Evolutionary conservation across 257 asterid species (phyloP), one percentile per base, ranked within the genome.

Genomic region (Penstemon barbatus): DNA sequence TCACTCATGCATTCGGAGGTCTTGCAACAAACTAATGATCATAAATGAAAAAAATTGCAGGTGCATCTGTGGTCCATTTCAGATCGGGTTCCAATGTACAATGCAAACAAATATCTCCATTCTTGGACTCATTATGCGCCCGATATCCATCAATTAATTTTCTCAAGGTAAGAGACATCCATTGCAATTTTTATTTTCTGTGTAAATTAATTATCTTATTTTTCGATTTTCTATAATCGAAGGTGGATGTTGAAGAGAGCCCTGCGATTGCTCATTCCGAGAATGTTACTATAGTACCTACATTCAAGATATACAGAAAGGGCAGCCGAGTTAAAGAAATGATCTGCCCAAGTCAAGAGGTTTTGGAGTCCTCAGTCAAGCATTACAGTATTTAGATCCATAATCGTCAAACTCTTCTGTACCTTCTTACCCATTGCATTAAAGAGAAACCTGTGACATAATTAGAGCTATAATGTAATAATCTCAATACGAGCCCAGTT

Each of bases 221-320:
- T 7, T 42, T 51, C 13, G 11, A 19, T 33, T n/a, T 65, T 46
- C 11, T 63, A 39, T 46, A 53, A 69, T 6, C 75, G 74, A 55
- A 94, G 99, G 99, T 94, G 73, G 89, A 93, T 69, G 76, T 85
- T 33, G 96, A 87, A 61, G 90, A 85, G 70, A 79, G 81, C 71
- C 70, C 80, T 3, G 81, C 65, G 38, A 81, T 92, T 38, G 93
- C 89, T 25, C 72, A 55, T 36, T 87, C 88, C 4, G 97, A 92
- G 76, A 88, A 86, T 37, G 91, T 92, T 11, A 83, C 85, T 69
- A 78, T 78, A 58, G 88, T 78, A 6, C 98, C 98, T 5, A 87
- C 97, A 7, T 73, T 92, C 82, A 90, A 87, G 88, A 85, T 92
- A 53, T 92, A 90, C 83, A 79, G 74, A 63, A 82, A 69, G 18